A percentile compares a stretch with the other conserved stretches of the same genome.
These are phyloP conservation scores for Mallotus nudiflorus DNA, from an alignment of 345 rosid genomes.

Conservation along the genomic window DNA sequence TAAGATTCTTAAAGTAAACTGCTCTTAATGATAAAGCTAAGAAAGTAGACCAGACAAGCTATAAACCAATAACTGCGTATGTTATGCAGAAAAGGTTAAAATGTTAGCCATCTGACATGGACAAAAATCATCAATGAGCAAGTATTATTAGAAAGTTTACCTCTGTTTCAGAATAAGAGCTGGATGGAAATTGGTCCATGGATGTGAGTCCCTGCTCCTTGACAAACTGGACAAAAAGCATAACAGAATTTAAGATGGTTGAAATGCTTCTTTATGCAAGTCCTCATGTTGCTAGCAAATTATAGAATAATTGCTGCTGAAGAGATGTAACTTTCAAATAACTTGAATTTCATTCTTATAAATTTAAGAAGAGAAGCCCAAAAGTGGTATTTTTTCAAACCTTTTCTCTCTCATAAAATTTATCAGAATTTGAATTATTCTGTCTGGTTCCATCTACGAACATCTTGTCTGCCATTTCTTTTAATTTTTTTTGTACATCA, in stretches of 20 bases:
- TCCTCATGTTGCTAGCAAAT: not conserved
- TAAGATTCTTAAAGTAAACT: not conserved
- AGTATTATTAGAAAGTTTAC: constrained; percentile 16
- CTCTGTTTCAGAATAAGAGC: constrained; percentile 36
- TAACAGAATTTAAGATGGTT: constrained; percentile 1
- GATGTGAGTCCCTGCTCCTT: constrained; percentile 27
- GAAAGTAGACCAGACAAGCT: not conserved
- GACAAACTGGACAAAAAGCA: constrained; percentile 18
- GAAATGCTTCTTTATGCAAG: not conserved
- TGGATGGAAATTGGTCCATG: constrained; percentile 30
- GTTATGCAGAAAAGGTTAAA: not conserved
- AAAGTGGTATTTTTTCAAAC: constrained; percentile 18
- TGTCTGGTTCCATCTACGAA: constrained; percentile 25
- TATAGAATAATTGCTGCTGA: not conserved
- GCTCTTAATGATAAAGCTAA: not conserved
- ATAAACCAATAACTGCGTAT: not conserved
- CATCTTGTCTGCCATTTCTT: constrained; percentile 28
- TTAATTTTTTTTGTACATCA: constrained; percentile 31
- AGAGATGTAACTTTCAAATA: not conserved
- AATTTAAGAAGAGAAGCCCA: not conserved
- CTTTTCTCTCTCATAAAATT: constrained; percentile 33
- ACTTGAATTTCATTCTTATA: not conserved
- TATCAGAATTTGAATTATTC: not conserved
- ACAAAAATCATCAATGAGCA: not conserved
- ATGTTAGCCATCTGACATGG: not conserved